Evolutionary conservation across 164 flowering plant genomes (phyloP), one percentile per base, ranked within the genome.

Genomic region (Dillenia turbinata): DNA sequence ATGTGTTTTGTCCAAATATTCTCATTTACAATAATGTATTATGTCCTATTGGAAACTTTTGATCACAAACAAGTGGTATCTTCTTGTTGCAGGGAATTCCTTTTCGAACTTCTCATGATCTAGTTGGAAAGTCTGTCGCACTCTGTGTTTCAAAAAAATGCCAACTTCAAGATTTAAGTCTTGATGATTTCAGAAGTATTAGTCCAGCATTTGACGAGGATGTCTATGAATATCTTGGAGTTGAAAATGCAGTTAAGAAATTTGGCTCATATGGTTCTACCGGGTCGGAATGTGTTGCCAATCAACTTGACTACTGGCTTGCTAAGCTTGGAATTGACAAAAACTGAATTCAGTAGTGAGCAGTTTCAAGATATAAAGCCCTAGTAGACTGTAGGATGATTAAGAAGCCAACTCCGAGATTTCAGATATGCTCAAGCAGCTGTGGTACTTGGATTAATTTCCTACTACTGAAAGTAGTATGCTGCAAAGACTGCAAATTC

Each of bases 261-360:
- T 92, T 95, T 80, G 26, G 75, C 54, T 95, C 99, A 10, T 92
- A 88, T 70, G 99, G 99, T 54, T 95, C 97, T 50, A 89, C 97
- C 0, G 99, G 99, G 44, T 79, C 87, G 51, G 75, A 76, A 47
- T 87, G 97, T 59, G 97, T 95, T 43, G 80, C 94, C 9, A 65
- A 60, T 17, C 99, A 92, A 57, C 81, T 92, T 49, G 66, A 70
- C 43, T 80, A 69, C 70, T 95, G 99, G 99, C 57, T 79, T 50
- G 16, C 62, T 10, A 81, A 83, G 69, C 87, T 90, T 16, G 73
- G 59, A 48, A 69, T 85, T 54, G 66, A 44, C 56, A 22, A 60
- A 60, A 43, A 64, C 46, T 15, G 12, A 47, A 12, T n/a, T 45
- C 12, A 4, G 16, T 54, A 24, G 26, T 10, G 22, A 13, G 22